These are phyloP conservation scores for Zopfochytrium polystomum DNA, from an alignment of 371 early-diverging fungal species.

Conservation along the genomic window DNA sequence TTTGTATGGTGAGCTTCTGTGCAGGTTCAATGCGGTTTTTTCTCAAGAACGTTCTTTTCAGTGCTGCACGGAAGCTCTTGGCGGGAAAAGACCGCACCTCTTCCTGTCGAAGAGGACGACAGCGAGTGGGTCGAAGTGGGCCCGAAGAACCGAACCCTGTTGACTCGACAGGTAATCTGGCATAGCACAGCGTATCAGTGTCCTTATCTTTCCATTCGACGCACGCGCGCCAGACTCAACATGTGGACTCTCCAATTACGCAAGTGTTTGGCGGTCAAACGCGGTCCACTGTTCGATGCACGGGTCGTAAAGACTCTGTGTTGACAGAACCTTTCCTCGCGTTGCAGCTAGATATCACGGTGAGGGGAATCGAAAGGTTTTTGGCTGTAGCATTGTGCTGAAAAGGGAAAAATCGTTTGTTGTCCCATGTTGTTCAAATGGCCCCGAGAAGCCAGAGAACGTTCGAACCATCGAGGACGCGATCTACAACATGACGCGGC, in stretches of 20 bases:
- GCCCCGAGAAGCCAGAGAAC: slow-evolving; percentile 54
- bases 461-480: slow-evolving; percentile 84
- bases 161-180: slow-evolving; percentile 32
- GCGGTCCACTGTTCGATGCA: slow-evolving; percentile 72
- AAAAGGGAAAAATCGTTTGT: too few relatives aligned
- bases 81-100: slow-evolving; percentile 1
- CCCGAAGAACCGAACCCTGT: slow-evolving; percentile 64
- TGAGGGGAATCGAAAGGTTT: slow-evolving; percentile 25
- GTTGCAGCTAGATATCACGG: slow-evolving; percentile 82
- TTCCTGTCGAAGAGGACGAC: slow-evolving; percentile 21
- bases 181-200: not conserved
- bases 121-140: slow-evolving; percentile 90
- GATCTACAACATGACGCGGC: slow-evolving; percentile 66
- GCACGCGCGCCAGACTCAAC: slow-evolving; percentile 47
- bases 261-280: slow-evolving; percentile 82
- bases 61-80: not conserved
- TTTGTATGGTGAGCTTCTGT: slow-evolving; percentile 50
- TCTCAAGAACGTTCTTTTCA: slow-evolving; percentile 1
- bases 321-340: slow-evolving; percentile 86
- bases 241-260: slow-evolving; percentile 75
- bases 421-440: too few relatives aligned
- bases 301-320: slow-evolving; percentile 75
- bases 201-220: not conserved
- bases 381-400: too few relatives aligned
- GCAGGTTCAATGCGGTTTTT: not conserved